These are phyloP conservation scores for Flaveria sonorensis DNA, from an alignment of 129 eudicot genomes.

Conservation along the genomic window DNA sequence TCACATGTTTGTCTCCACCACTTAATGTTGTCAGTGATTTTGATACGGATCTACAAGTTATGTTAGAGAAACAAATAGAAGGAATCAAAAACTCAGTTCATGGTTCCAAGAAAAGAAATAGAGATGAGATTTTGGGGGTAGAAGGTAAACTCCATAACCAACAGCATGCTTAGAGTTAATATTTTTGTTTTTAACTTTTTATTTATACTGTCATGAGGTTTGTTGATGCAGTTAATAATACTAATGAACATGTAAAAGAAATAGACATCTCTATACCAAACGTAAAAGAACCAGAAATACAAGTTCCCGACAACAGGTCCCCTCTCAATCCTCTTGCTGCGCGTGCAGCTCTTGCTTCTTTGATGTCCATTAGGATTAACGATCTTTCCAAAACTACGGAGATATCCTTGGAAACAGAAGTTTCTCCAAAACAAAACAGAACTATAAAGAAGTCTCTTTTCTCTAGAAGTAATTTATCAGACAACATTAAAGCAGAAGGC, in stretches of 20 bases:
- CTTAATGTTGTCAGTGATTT: slow-evolving; percentile 31
- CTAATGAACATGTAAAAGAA: slow-evolving; percentile 34
- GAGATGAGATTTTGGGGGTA: slow-evolving; percentile 39
- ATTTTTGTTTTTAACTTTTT: background rate
- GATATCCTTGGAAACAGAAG: slow-evolving; percentile 29
- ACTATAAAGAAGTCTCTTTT: slow-evolving; percentile 46
- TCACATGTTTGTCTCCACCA: slow-evolving; percentile 28
- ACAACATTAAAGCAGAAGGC: slow-evolving; percentile 6
- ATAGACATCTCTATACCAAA: slow-evolving; percentile 26
- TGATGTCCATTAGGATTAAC: slow-evolving; percentile 34
- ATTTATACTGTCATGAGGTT: slow-evolving; percentile 1
- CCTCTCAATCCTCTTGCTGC: slow-evolving; percentile 76
- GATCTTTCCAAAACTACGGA: slow-evolving; percentile 2
- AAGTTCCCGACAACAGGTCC: slow-evolving; percentile 38
- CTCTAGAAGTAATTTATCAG: slow-evolving; percentile 22
- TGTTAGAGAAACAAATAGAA: slow-evolving; percentile 62
- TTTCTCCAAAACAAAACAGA: slow-evolving; percentile 24
- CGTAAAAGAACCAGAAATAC: slow-evolving; percentile 18
- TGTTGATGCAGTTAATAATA: slow-evolving; percentile 42
- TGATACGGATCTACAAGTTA: slow-evolving; percentile 51
- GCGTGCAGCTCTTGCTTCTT: slow-evolving; percentile 71
- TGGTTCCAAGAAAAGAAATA: slow-evolving; percentile 37
- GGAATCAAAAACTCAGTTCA: slow-evolving; percentile 51
- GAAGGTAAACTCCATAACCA: slow-evolving; percentile 40
- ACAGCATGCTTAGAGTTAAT: slow-evolving; percentile 13